Percentiles rank a stretch among this genome's conserved stretches.
These are phyloP conservation scores for Russula virescens DNA, from an alignment of 768 basidiomycete species.

Conservation along the genomic window DNA sequence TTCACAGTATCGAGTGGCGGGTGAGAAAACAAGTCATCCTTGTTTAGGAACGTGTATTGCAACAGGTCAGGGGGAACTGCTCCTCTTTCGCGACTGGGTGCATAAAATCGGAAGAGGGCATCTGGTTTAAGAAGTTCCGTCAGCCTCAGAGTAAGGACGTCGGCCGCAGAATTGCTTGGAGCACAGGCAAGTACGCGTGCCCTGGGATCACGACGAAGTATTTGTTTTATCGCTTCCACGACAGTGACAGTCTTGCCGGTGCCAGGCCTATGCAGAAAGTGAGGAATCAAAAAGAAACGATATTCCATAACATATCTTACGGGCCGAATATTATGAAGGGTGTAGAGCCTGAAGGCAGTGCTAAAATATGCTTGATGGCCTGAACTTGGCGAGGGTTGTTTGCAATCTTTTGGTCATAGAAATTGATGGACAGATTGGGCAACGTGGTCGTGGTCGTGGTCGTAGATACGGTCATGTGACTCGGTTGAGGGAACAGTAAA, in stretches of 20 bases:
- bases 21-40: conserved; percentile 29
- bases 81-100: conserved; percentile 41
- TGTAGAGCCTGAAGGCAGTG: conserved; percentile 27
- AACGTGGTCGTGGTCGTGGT: neutral
- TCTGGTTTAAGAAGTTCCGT: conserved; percentile 36
- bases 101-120: conserved; percentile 52
- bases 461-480: neutral
- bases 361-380: conserved; percentile 1
- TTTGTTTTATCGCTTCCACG: conserved; percentile 56
- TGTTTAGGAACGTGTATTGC: conserved; percentile 30
- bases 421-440: neutral
- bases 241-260: conserved; percentile 66
- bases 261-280: conserved; percentile 41
- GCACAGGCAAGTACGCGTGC: conserved; percentile 57
- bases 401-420: conserved; percentile 7
- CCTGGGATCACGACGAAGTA: conserved; percentile 38
- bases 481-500: conserved; percentile 1
- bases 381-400: conserved; percentile 1
- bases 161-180: conserved; percentile 64
- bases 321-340: conserved; percentile 63
- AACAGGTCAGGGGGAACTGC: conserved; percentile 40
- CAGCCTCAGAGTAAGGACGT: conserved; percentile 31
- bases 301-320: conserved; percentile 35
- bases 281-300: neutral
- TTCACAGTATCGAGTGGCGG: neutral